Evolutionary conservation across 139 green algal genomes (phyloP), one percentile per base, ranked within the genome.

Genomic region (Micractinium sp.): DNA sequence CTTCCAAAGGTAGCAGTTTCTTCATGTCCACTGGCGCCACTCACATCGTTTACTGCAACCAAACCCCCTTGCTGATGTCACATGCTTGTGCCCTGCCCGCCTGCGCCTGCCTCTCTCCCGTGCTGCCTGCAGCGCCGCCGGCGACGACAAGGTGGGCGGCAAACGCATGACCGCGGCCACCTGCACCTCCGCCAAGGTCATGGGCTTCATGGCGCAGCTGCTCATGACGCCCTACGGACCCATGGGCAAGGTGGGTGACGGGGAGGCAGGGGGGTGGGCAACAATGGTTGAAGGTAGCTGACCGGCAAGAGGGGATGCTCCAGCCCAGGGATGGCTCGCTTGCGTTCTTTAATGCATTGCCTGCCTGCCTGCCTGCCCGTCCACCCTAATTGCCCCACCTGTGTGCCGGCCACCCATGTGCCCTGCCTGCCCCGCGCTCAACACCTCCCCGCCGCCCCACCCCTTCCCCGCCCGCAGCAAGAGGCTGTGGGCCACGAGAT

Each of bases 181-280:
- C 63, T 82, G 79, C 81, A 82, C 89, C 74, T 85, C 90, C 27
- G 67, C 86, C 31, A 81, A 84, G 85, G 88, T 94, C 23, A 81
- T 94, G 86, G 76, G 74, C 74, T 93, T 91, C 71, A 73, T 91
- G 33, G 38, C 60, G 29, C 85, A 91, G 85, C 81, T 94, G 71
- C 88, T 94, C 23, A 81, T 89, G 77, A 87, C 83, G n/a, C 90
- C 73, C 33, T 93, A 56, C 47, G 71, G 61, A 3, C 27, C n/a
- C 25, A 20, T 75, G 61, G 86, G 86, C 82, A 76, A 92, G 86
- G 87, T 87, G 67, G 23, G 5, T 71, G 66, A 3, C 25, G 81
- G n/a, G n/a, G 53, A 9, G 81, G 27, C 3, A 33, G 14, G 9
- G 27, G 25, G 7, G 47, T 5, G 47, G 47, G 7, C 47, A 16